A percentile compares a stretch with the other conserved stretches of the same genome.
phyloP scores from a whole-genome alignment of 305 asterid genomes.

The Solanum aculeatissimum region DNA sequence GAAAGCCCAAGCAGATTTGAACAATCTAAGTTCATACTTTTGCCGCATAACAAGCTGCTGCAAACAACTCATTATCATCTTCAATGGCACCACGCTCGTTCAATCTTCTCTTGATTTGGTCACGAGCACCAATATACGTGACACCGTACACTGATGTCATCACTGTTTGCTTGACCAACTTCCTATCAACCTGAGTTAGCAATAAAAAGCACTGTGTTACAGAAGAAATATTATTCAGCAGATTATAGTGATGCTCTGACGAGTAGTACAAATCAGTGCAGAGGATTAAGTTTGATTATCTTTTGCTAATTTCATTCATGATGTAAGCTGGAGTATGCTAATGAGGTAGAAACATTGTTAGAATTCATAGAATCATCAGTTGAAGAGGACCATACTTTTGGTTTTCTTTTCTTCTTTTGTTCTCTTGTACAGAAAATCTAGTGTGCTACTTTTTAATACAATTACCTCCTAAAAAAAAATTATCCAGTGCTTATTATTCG shows the following conservation, averaged over 20 bases:
- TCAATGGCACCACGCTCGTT: slow-evolving; percentile 73
- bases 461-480: neutral
- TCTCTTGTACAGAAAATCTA: neutral
- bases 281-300: neutral
- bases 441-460: neutral
- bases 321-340: neutral
- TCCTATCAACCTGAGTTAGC: slow-evolving; percentile 70
- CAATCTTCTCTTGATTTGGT: slow-evolving; percentile 83
- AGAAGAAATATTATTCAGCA: neutral
- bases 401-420: neutral
- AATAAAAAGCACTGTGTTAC: neutral
- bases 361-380: neutral
- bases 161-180: slow-evolving; percentile 97
- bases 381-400: neutral
- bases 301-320: neutral
- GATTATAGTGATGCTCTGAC: neutral
- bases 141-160: slow-evolving; percentile 98
- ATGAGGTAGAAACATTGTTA: neutral
- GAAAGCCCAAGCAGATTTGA: neutral
- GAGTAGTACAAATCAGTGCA: neutral
- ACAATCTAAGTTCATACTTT: slow-evolving; percentile 37
- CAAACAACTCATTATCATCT: slow-evolving; percentile 58
- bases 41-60: slow-evolving; percentile 87
- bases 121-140: slow-evolving; percentile 92
- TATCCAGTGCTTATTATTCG: no score